Conservation (phyloP, 202 grass and related monocot genomes). For the Zizania palustris region DNA sequence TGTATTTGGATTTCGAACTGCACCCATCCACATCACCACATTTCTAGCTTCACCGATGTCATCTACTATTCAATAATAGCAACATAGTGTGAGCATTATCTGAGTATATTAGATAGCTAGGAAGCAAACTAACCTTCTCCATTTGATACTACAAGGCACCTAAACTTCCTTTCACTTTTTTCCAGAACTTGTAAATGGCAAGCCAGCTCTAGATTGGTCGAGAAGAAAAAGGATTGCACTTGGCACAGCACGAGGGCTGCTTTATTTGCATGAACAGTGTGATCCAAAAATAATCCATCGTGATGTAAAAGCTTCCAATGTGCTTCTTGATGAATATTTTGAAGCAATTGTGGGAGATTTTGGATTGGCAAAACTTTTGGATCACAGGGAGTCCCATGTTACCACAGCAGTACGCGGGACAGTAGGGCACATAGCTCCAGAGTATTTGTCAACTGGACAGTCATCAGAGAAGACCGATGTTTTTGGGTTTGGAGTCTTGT, state of each 20-base stretch:
- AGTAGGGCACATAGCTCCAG: constrained; percentile 94
- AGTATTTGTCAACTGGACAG: constrained; percentile 93
- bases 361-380: constrained; percentile 89
- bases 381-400: constrained; percentile 92
- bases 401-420: constrained; percentile 94
- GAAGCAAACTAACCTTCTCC: constrained; percentile 5
- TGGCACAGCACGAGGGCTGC: constrained; percentile 80
- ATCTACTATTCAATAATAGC: neutral
- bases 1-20: constrained; percentile 32
- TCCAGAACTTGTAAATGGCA: constrained; percentile 74
- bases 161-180: constrained; percentile 14
- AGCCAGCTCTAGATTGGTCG: constrained; percentile 87
- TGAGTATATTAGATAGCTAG: constrained; percentile 4
- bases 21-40: constrained; percentile 3
- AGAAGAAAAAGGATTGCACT: constrained; percentile 90
- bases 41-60: constrained; percentile 7
- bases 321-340: constrained; percentile 95
- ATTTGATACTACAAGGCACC: neutral
- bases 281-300: constrained; percentile 97
- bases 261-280: constrained; percentile 92
- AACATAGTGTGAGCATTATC: neutral
- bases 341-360: constrained; percentile 98
- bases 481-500: constrained; percentile 91
- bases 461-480: constrained; percentile 98
- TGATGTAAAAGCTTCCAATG: constrained; percentile 96